These are phyloP conservation scores for Esteya vermicola DNA, from an alignment of 2,329 filamentous ascomycete genomes.

Conservation along the genomic window DNA sequence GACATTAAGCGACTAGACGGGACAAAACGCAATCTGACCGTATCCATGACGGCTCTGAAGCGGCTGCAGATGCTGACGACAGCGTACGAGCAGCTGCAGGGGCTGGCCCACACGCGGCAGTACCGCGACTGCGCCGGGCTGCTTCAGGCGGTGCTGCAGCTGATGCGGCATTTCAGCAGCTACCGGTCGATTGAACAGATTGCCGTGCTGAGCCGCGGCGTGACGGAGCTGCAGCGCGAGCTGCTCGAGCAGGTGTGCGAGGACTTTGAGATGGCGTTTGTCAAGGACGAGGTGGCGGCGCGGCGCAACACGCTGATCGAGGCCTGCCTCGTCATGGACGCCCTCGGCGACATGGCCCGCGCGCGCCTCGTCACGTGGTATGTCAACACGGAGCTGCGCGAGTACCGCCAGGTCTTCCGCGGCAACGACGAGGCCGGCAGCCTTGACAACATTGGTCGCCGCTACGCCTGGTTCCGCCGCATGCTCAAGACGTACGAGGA, in stretches of 20 bases:
- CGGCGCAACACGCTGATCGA: conserved; percentile 63
- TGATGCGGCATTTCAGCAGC: conserved; percentile 97
- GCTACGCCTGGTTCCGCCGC: conserved; percentile 93
- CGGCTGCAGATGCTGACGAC: conserved; percentile 96
- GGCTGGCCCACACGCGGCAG: conserved; percentile 70
- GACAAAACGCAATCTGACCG: conserved; percentile 89
- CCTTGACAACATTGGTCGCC: conserved; percentile 85
- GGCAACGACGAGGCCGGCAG: conserved; percentile 94
- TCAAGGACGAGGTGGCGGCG: conserved; percentile 65
- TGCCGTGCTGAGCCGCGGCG: conserved; percentile 78
- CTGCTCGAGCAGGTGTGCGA: conserved; percentile 96
- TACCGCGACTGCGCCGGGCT: conserved; percentile 92
- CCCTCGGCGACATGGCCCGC: conserved; percentile 75
- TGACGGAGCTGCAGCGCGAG: conserved; percentile 84
- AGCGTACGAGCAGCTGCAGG: conserved; percentile 90
- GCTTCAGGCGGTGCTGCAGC: conserved; percentile 85
- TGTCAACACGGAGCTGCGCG: conserved; percentile 88
- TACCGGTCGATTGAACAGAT: conserved; percentile 98
- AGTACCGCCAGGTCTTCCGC: conserved; percentile 90
- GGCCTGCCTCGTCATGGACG: conserved; percentile 88
- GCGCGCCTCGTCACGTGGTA: conserved; percentile 86
- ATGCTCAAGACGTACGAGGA: conserved; percentile 94
- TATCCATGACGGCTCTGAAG: conserved; percentile 97
- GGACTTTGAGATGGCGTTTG: conserved; percentile 92
- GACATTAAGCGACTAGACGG: conserved; percentile 96